These are phyloP conservation scores for Adenanthera pavonina DNA, from an alignment of 306 rosid species.

Conservation along the genomic window DNA sequence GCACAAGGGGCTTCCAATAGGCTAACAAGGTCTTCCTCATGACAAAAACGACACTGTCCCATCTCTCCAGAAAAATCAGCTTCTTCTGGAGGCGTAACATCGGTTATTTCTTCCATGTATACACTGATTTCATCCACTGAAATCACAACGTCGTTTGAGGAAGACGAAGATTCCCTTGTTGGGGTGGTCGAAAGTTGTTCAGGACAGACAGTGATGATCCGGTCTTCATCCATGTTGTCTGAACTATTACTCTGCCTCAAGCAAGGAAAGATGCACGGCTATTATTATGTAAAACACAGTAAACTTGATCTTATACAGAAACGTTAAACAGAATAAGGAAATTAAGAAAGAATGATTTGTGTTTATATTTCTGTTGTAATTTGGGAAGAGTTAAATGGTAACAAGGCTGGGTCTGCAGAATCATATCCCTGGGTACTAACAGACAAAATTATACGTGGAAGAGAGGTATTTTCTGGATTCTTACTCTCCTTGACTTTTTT, in stretches of 20 bases:
- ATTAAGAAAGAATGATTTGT: neutral
- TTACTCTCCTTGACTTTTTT: neutral
- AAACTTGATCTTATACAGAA: neutral
- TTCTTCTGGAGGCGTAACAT: neutral
- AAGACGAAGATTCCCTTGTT: neutral
- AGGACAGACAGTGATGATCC: neutral
- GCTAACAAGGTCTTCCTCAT: conserved; percentile 35
- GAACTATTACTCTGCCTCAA: neutral
- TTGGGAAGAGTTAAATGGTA: neutral
- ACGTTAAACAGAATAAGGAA: neutral
- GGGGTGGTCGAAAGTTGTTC: neutral
- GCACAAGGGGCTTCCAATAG: conserved; percentile 47
- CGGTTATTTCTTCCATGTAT: neutral
- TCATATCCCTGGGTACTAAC: neutral
- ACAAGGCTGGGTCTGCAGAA: neutral
- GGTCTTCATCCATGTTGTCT: conserved; percentile 11
- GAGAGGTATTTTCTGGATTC: neutral
- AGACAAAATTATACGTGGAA: neutral
- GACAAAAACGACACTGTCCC: conserved; percentile 45
- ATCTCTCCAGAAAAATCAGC: neutral
- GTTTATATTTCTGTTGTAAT: neutral
- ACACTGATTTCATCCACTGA: neutral
- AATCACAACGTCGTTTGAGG: neutral
- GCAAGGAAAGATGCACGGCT: neutral
- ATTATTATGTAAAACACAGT: neutral